Percentiles rank a stretch among this genome's conserved stretches.
Evolutionary conservation across 768 basidiomycete genomes (phyloP).

Genomic region (Boletus subparvulus): DNA sequence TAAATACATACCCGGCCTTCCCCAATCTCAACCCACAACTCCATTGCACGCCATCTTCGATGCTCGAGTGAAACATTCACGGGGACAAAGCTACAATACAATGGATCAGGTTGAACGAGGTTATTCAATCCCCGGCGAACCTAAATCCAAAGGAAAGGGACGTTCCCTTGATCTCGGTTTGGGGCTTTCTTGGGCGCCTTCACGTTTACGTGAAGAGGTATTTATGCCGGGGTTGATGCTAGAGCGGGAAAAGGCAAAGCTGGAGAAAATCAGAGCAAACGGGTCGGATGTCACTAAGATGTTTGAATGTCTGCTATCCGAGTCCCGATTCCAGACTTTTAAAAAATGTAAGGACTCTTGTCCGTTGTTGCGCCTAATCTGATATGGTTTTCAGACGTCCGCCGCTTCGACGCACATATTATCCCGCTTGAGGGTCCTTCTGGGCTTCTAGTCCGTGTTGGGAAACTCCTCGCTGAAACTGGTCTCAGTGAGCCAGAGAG

Average conservation of each 20-base stretch:
- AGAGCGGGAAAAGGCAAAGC: conserved; percentile 30
- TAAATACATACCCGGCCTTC: conserved; percentile 6
- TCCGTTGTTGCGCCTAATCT: conserved; percentile 8
- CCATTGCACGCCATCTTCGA: conserved; percentile 34
- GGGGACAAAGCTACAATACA: conserved; percentile 27
- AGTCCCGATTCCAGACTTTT: conserved; percentile 41
- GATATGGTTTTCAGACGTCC: conserved; percentile 51
- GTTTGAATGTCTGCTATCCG: conserved; percentile 37
- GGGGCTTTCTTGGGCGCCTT: conserved; percentile 72
- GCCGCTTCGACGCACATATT: conserved; percentile 69
- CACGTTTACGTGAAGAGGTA: conserved; percentile 64
- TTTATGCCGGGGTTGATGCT: conserved; percentile 44
- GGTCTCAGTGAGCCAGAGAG: conserved; percentile 50
- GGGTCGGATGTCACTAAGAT: conserved; percentile 37
- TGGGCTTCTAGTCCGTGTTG: conserved; percentile 66
- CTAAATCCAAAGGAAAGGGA: conserved; percentile 48
- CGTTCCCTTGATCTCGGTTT: conserved; percentile 71
- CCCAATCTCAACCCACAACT: conserved; percentile 11
- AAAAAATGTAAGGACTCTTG: conserved; percentile 58
- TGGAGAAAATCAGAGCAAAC: conserved; percentile 14
- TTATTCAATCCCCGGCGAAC: conserved; percentile 15
- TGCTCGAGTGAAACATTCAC: conserved; percentile 28
- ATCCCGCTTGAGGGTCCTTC: conserved; percentile 75
- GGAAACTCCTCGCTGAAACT: conserved; percentile 54
- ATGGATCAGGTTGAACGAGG: conserved; percentile 20